Conservation (phyloP, 129 eudicot genomes). For the Artemisia argyi region DNA sequence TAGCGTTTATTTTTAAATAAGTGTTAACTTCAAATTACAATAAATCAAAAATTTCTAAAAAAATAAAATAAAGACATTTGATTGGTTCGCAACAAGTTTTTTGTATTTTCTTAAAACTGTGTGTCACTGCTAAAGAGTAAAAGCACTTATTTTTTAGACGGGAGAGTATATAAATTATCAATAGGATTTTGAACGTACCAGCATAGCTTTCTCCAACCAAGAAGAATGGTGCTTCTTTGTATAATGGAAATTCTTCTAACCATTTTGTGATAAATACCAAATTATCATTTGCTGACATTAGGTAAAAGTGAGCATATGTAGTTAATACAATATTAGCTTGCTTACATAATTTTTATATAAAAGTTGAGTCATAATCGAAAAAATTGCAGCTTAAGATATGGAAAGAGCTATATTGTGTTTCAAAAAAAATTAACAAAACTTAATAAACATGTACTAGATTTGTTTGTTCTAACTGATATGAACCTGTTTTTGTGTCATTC, state of each 20-base stretch:
- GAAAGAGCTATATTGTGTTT: not conserved
- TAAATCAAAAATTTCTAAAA: no score
- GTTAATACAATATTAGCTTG: not conserved
- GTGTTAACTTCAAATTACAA: no score
- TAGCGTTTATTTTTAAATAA: not conserved
- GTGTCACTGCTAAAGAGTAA: no score
- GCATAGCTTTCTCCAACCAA: slow-evolving; percentile 49
- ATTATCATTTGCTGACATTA: slow-evolving; percentile 35
- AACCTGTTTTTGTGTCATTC: slow-evolving; percentile 46
- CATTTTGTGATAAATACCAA: slow-evolving; percentile 36
- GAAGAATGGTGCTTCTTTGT: slow-evolving; percentile 36
- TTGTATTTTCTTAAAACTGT: no score
- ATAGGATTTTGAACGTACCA: slow-evolving; percentile 16
- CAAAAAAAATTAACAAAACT: no score
- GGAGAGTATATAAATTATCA: no score
- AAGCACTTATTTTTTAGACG: no score
- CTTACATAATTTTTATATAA: no score
- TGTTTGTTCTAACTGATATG: not conserved
- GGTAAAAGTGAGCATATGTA: not conserved
- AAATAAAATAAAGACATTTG: no score
- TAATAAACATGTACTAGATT: not conserved
- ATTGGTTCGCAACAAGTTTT: no score
- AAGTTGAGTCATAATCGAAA: no score
- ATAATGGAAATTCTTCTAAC: slow-evolving; percentile 42
- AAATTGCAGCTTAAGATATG: not conserved